Percentiles rank a stretch among this genome's conserved stretches.
Conservation (phyloP, 1,139 yeast species). For the Taphrina wiesneri region DNA sequence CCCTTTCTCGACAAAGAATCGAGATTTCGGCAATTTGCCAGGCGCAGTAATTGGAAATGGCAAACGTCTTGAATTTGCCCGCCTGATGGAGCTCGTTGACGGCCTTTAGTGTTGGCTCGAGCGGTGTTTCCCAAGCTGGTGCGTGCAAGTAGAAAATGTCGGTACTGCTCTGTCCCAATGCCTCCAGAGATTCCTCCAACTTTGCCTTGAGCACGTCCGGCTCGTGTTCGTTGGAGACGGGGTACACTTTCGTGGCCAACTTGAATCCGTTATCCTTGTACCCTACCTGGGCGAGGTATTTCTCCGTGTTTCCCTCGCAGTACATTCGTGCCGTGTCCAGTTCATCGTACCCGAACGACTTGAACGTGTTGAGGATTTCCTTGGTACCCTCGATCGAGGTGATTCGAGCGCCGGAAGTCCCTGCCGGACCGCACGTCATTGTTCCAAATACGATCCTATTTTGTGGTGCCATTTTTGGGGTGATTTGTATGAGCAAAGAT, state of each 20-base stretch:
- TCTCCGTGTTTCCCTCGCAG: slow-evolving; percentile 40
- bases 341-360: slow-evolving; percentile 39
- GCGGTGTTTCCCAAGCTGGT: slow-evolving; percentile 42
- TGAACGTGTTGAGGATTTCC: slow-evolving; percentile 32
- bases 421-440: slow-evolving; percentile 38
- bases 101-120: slow-evolving; percentile 41
- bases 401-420: slow-evolving; percentile 35
- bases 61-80: slow-evolving; percentile 42
- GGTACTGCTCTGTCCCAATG: slow-evolving; percentile 38
- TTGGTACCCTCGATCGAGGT: slow-evolving; percentile 35
- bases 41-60: slow-evolving; percentile 41
- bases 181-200: slow-evolving; percentile 38
- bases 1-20: slow-evolving; percentile 39
- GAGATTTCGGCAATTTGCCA: slow-evolving; percentile 41
- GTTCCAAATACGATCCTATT: slow-evolving; percentile 24
- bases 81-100: slow-evolving; percentile 40
- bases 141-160: slow-evolving; percentile 39
- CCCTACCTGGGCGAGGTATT: slow-evolving; percentile 39
- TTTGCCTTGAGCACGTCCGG: slow-evolving; percentile 37
- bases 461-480: background rate
- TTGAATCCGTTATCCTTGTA: slow-evolving; percentile 36
- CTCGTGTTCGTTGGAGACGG: slow-evolving; percentile 38
- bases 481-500: background rate
- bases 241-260: slow-evolving; percentile 42
- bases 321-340: slow-evolving; percentile 42